These are phyloP conservation scores for Suillus lakei DNA, from an alignment of 768 basidiomycete species.

Conservation along the genomic window DNA sequence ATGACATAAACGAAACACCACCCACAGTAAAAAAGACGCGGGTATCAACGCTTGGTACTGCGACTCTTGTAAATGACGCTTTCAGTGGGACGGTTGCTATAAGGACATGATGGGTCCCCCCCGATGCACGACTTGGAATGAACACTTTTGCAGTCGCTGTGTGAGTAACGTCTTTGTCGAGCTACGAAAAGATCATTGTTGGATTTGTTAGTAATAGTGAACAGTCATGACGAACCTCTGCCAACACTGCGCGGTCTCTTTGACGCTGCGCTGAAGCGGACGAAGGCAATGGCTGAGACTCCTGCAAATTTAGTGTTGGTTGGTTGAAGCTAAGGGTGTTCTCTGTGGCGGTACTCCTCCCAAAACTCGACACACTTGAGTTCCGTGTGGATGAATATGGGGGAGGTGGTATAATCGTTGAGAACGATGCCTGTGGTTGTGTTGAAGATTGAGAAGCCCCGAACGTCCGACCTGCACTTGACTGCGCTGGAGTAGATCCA, in stretches of 20 bases:
- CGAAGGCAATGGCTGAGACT: background rate
- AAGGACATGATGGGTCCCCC: slow-evolving; percentile 19
- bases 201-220: background rate
- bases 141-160: slow-evolving; percentile 15
- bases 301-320: background rate
- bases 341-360: background rate
- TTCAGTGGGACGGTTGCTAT: slow-evolving; percentile 27
- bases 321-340: background rate
- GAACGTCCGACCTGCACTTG: background rate
- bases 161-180: slow-evolving; percentile 20
- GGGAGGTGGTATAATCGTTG: background rate
- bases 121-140: slow-evolving; percentile 16
- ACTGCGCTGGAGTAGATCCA: background rate
- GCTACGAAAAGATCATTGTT: background rate
- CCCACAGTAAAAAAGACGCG: slow-evolving; percentile 27
- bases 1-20: background rate
- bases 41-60: slow-evolving; percentile 22
- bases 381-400: background rate
- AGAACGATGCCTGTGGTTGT: background rate
- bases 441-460: background rate
- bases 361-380: background rate
- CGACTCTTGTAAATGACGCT: slow-evolving; percentile 27
- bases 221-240: background rate
- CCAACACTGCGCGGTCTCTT: background rate
- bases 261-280: background rate